phyloP scores from a whole-genome alignment of 1,284 basidiomycete species.

The Kwoniella shivajii region DNA sequence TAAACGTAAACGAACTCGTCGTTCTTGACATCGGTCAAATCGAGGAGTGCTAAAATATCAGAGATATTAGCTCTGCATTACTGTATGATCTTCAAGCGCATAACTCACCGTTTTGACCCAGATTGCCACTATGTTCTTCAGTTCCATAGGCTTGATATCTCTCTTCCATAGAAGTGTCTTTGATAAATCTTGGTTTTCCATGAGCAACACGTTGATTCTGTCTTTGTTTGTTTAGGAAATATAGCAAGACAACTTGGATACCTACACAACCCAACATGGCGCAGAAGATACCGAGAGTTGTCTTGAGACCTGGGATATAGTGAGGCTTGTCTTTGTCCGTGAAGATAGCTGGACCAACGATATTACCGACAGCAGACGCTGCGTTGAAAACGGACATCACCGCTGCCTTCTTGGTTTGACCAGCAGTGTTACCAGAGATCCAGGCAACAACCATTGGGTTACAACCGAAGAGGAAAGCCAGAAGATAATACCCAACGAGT shows the following conservation, averaged over 20 bases:
- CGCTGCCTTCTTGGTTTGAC: constrained; percentile 54
- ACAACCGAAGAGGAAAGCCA: constrained; percentile 53
- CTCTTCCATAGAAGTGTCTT: constrained; percentile 47
- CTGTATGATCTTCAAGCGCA: neutral
- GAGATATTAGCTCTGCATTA: neutral
- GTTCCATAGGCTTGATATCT: constrained; percentile 39
- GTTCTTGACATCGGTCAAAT: constrained; percentile 49
- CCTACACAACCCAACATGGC: constrained; percentile 39
- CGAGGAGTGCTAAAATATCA: constrained; percentile 19
- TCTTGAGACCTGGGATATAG: constrained; percentile 47
- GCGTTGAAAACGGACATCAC: constrained; percentile 43
- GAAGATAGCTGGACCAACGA: constrained; percentile 44
- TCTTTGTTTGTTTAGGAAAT: constrained; percentile 45
- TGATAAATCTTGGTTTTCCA: constrained; percentile 47
- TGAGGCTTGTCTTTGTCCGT: constrained; percentile 45
- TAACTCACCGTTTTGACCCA: constrained; percentile 26
- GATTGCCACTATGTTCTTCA: constrained; percentile 8
- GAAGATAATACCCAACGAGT: constrained; percentile 54
- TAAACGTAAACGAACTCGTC: constrained; percentile 38
- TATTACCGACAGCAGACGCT: constrained; percentile 39
- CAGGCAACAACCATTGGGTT: constrained; percentile 54
- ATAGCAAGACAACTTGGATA: constrained; percentile 38
- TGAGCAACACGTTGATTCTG: constrained; percentile 46
- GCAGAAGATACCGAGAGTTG: constrained; percentile 49
- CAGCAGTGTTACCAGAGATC: constrained; percentile 54